phyloP scores from a whole-genome alignment of 768 basidiomycete genomes.

The Phlebiopsis gigantea region DNA sequence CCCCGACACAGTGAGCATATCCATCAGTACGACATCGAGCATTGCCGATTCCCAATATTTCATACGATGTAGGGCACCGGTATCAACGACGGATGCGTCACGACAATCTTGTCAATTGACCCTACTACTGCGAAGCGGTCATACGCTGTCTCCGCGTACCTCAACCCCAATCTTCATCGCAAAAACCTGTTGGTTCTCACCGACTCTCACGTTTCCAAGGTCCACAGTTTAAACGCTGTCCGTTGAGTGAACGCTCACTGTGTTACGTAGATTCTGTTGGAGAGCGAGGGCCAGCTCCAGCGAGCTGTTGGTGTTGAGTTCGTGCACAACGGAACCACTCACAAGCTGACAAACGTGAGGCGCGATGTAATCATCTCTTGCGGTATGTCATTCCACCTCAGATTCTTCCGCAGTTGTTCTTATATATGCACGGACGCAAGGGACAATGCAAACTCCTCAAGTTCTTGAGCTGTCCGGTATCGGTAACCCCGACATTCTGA shows the following conservation, averaged over 20 bases:
- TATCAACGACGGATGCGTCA: background rate
- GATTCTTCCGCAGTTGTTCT: background rate
- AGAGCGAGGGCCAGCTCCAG: background rate
- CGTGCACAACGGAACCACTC: slow-evolving; percentile 13
- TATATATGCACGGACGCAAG: background rate
- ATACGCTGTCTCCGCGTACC: background rate
- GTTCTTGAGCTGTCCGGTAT: slow-evolving; percentile 41
- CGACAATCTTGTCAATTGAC: background rate
- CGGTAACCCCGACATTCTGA: slow-evolving; percentile 31
- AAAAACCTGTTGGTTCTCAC: slow-evolving; percentile 1
- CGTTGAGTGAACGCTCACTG: background rate
- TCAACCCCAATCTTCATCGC: background rate
- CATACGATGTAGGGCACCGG: background rate
- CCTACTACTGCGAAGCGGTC: background rate
- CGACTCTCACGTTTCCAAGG: slow-evolving; percentile 2
- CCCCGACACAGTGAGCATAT: slow-evolving; percentile 6
- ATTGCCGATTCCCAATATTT: too few species aligned
- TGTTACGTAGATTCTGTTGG: background rate
- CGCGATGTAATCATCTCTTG: slow-evolving; percentile 49
- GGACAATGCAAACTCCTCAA: slow-evolving; percentile 40
- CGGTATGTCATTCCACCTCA: background rate
- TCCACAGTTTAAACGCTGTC: background rate
- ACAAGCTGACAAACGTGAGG: slow-evolving; percentile 34
- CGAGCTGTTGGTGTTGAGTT: background rate
- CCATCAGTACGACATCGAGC: background rate